Percentiles rank a stretch among this genome's conserved stretches.
phyloP scores from a whole-genome alignment of 257 asterid species.

The Capsicum rhomboideum region DNA sequence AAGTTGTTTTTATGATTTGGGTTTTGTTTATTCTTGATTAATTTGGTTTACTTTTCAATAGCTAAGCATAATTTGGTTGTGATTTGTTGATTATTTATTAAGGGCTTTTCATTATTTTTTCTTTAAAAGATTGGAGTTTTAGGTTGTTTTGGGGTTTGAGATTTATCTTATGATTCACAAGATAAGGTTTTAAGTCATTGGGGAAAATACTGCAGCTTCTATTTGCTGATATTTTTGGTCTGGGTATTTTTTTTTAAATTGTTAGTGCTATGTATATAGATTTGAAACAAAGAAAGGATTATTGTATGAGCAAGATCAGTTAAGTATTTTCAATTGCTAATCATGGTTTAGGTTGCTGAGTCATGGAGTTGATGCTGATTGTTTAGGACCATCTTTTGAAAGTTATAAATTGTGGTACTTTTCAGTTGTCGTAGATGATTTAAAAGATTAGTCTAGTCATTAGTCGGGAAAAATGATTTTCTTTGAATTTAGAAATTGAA shows the following conservation, averaged over 20 bases:
- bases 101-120: background rate
- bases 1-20: too few relatives aligned
- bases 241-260: background rate
- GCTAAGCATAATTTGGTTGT: background rate
- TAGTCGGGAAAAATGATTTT: background rate
- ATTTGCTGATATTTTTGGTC: background rate
- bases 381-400: background rate
- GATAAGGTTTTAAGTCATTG: background rate
- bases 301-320: background rate
- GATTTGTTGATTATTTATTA: background rate
- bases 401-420: background rate
- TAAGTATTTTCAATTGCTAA: background rate
- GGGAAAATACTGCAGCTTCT: background rate
- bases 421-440: background rate
- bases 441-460: background rate
- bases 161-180: background rate
- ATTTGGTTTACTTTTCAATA: too few relatives aligned
- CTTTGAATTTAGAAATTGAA: background rate
- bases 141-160: background rate
- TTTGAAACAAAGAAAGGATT: background rate
- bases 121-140: background rate
- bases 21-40: too few relatives aligned
- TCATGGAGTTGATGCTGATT: background rate
- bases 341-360: background rate
- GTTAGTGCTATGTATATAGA: background rate